Conservation (phyloP, 2,329 filamentous ascomycete species). For the Apiospora aurea region DNA sequence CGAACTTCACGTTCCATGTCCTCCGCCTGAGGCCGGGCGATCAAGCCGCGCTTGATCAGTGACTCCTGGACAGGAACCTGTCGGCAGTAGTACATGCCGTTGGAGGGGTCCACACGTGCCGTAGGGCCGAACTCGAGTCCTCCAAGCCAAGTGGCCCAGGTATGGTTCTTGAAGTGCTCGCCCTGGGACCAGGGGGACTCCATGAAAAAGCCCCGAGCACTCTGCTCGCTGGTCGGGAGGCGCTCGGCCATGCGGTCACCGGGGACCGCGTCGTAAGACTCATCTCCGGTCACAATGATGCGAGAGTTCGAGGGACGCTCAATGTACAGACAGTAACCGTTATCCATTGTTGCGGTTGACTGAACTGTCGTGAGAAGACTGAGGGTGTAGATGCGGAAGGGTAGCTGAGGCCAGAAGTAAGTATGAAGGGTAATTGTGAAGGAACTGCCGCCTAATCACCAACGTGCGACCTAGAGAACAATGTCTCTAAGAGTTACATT, state of each 20-base stretch:
- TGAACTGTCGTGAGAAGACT: background rate
- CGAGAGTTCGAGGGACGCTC: background rate
- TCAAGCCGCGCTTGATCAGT: background rate
- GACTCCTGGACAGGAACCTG: background rate
- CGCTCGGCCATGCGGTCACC: background rate
- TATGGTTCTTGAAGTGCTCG: background rate
- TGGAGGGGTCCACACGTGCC: background rate
- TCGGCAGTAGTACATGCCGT: background rate
- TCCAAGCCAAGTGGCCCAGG: background rate
- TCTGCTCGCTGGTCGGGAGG: conserved; percentile 9
- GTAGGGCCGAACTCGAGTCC: background rate
- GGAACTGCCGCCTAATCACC: too few relatives aligned
- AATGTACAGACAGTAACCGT: background rate
- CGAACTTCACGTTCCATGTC: conserved; percentile 31
- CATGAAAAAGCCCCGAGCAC: background rate
- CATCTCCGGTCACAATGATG: background rate
- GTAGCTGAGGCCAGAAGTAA: background rate
- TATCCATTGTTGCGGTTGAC: background rate
- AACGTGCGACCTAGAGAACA: too few relatives aligned
- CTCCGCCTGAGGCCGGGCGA: background rate
- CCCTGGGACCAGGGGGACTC: background rate
- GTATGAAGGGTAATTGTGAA: background rate
- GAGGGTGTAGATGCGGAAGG: background rate
- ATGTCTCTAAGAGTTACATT: too few relatives aligned
- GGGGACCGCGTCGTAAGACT: too few relatives aligned